These are phyloP conservation scores for Phytophthora aleatoria DNA, from an alignment of 352 stramenopile genomes.

Conservation along the genomic window DNA sequence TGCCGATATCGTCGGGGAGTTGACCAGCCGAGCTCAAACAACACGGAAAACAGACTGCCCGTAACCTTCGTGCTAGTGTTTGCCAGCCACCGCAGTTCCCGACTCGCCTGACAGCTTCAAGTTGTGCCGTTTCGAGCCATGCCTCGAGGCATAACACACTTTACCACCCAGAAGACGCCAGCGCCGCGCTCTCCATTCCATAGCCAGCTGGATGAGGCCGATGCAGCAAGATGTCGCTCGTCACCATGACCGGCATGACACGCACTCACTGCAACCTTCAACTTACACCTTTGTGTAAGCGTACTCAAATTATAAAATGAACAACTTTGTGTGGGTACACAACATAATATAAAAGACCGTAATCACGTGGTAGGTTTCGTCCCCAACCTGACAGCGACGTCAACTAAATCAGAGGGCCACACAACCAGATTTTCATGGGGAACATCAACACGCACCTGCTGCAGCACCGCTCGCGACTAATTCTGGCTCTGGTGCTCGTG, in stretches of 20 bases:
- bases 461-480: slow-evolving; percentile 17
- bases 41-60: slow-evolving; percentile 15
- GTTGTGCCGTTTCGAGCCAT: slow-evolving; percentile 1
- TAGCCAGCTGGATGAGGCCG: slow-evolving; percentile 5
- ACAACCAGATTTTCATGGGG: slow-evolving; percentile 31
- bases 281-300: slow-evolving; percentile 42
- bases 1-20: slow-evolving; percentile 7
- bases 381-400: slow-evolving; percentile 23
- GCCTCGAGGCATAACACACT: background rate
- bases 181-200: slow-evolving; percentile 11
- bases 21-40: slow-evolving; percentile 19
- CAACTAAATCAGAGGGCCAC: slow-evolving; percentile 16
- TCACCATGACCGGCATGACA: slow-evolving; percentile 34
- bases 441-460: slow-evolving; percentile 14
- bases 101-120: slow-evolving; percentile 18
- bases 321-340: background rate
- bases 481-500: slow-evolving; percentile 12
- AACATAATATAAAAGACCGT: slow-evolving; percentile 53
- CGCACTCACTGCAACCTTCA: slow-evolving; percentile 19
- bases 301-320: slow-evolving; percentile 16
- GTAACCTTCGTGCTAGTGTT: slow-evolving; percentile 4
- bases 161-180: slow-evolving; percentile 1
- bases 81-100: slow-evolving; percentile 1
- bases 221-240: slow-evolving; percentile 1
- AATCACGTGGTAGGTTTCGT: slow-evolving; percentile 26